Percentiles rank a stretch among this genome's conserved stretches.
These are phyloP conservation scores for Adiantum capillusveneris DNA, from an alignment of 75 land plant genomes.

Conservation along the genomic window DNA sequence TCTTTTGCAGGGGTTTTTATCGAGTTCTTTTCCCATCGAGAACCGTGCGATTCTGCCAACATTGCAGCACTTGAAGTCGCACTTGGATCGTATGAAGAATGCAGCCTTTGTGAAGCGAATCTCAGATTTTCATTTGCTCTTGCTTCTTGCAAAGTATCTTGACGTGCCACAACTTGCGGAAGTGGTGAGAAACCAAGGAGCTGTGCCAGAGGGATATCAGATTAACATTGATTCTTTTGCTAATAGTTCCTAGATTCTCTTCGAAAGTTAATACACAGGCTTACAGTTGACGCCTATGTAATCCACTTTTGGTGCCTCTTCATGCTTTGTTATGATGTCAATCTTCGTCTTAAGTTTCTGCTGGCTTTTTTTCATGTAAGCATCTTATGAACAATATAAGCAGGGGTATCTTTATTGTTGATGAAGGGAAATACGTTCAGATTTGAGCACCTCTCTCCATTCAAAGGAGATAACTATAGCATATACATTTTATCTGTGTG, in stretches of 20 bases:
- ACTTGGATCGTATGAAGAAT: constrained; percentile 60
- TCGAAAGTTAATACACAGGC: too few species aligned
- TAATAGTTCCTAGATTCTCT: constrained; percentile 9
- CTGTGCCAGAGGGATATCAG: constrained; percentile 87
- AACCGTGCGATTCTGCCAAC: constrained; percentile 48
- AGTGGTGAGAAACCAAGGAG: constrained; percentile 51
- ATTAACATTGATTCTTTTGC: constrained; percentile 86
- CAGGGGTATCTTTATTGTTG: too few species aligned
- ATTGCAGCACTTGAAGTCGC: constrained; percentile 58
- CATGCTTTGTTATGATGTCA: too few species aligned
- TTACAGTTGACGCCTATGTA: too few species aligned
- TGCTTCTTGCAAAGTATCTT: constrained; percentile 64
- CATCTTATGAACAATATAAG: too few species aligned
- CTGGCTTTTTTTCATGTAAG: too few species aligned
- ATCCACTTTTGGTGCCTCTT: too few species aligned
- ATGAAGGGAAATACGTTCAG: too few species aligned
- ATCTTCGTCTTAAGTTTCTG: too few species aligned
- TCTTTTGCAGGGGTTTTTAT: constrained; percentile 70
- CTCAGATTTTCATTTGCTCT: constrained; percentile 86
- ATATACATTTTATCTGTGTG: too few species aligned
- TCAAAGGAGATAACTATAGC: too few species aligned
- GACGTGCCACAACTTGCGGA: constrained; percentile 79
- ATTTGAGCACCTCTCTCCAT: too few species aligned
- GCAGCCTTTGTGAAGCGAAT: constrained; percentile 77
- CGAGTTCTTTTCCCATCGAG: constrained; percentile 76